phyloP scores from a whole-genome alignment of 257 asterid species.

The Primulina eburnea region DNA sequence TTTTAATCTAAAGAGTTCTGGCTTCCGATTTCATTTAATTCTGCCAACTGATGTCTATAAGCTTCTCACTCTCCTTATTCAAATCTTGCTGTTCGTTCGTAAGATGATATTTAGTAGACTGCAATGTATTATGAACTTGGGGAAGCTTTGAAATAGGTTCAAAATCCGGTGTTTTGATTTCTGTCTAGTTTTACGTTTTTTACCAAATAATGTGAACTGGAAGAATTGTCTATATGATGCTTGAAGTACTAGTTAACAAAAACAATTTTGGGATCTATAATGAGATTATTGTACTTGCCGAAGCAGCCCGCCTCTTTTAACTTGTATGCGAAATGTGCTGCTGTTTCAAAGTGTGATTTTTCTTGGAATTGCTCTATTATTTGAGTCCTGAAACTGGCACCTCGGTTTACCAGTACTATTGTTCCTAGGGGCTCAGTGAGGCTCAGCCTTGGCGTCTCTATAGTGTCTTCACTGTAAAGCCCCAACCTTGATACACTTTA shows the following conservation, averaged over 20 bases:
- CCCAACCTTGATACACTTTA: background rate
- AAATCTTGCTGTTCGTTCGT: background rate
- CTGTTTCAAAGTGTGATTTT: background rate
- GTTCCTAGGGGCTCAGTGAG: background rate
- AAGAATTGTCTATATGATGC: background rate
- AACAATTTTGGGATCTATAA: background rate
- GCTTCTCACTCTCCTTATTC: background rate
- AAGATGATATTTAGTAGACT: background rate
- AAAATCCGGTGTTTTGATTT: background rate
- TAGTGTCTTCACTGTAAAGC: background rate
- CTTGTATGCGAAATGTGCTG: background rate
- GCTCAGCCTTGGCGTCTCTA: background rate
- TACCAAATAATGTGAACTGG: background rate
- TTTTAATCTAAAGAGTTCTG: background rate
- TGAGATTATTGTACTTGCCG: background rate
- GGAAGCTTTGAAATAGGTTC: background rate
- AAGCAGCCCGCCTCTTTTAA: background rate
- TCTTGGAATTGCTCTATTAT: constrained; percentile 13
- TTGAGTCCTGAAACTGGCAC: background rate
- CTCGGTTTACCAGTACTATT: background rate
- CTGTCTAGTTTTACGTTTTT: background rate
- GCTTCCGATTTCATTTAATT: background rate
- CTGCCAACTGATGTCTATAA: background rate
- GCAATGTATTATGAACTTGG: background rate
- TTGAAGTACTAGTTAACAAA: background rate